Evolutionary conservation across 768 basidiomycete species (phyloP).

Genomic region (Kwoniella bestiolae): DNA sequence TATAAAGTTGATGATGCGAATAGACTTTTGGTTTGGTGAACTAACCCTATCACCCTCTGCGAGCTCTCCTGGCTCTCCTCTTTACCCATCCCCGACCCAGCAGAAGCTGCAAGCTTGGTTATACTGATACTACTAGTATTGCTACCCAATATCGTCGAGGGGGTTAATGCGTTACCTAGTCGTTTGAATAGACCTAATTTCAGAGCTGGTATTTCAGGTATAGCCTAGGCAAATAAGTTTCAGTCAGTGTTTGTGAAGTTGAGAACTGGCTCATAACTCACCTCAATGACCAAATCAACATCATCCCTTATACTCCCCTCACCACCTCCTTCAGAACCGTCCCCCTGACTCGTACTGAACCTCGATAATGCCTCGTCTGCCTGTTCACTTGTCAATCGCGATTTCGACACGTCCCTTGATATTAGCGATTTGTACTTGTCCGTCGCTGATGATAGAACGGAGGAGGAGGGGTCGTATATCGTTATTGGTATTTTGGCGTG

Average conservation of each 20-base stretch:
- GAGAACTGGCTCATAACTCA: conserved; percentile 55
- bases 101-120: conserved; percentile 86
- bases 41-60: conserved; percentile 71
- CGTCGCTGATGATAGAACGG: conserved; percentile 75
- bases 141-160: conserved; percentile 79
- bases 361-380: conserved; percentile 75
- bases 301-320: conserved; percentile 68
- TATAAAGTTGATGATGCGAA: not conserved
- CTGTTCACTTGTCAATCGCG: conserved; percentile 69
- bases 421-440: conserved; percentile 78
- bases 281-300: conserved; percentile 90
- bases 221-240: conserved; percentile 64
- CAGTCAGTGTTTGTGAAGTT: not conserved
- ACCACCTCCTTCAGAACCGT: conserved; percentile 60
- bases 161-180: conserved; percentile 70
- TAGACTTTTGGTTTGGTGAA: not conserved
- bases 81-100: conserved; percentile 65
- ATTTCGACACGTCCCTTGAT: conserved; percentile 86
- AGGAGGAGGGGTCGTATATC: conserved; percentile 76
- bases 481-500: conserved; percentile 84
- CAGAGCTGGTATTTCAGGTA: conserved; percentile 77
- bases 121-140: conserved; percentile 96
- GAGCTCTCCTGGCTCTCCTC: conserved; percentile 69
- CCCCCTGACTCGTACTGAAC: conserved; percentile 56
- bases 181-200: conserved; percentile 77